phyloP scores from a whole-genome alignment of 2,329 filamentous ascomycete species.

The Clathrospora elynae region DNA sequence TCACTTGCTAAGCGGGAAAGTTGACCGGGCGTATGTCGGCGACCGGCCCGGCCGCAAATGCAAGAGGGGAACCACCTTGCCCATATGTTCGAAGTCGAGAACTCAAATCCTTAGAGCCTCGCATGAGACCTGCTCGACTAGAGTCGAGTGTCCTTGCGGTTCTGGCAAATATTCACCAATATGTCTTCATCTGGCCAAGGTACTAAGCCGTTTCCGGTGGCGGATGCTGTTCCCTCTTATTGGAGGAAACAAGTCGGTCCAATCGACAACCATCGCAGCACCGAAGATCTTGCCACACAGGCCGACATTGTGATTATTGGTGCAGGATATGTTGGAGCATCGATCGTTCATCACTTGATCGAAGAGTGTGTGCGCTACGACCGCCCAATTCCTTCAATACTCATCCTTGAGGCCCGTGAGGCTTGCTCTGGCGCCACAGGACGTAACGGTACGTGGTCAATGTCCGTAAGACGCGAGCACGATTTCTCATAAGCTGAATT shows the following conservation, averaged over 20 bases:
- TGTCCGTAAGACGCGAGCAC: background rate
- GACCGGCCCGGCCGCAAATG: background rate
- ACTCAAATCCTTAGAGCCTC: background rate
- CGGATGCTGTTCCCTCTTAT: slow-evolving; percentile 13
- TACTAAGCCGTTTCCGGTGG: slow-evolving; percentile 8
- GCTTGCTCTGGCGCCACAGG: slow-evolving; percentile 60
- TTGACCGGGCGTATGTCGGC: background rate
- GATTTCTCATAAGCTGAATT: background rate
- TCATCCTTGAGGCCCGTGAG: slow-evolving; percentile 56
- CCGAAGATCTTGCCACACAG: slow-evolving; percentile 4
- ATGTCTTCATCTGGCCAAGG: slow-evolving; percentile 1
- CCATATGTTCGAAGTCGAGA: background rate
- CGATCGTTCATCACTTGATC: slow-evolving; percentile 17
- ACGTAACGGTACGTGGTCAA: slow-evolving; percentile 54
- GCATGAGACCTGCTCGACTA: background rate
- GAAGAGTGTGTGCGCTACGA: slow-evolving; percentile 5
- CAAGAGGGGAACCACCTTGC: background rate
- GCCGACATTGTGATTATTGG: slow-evolving; percentile 19
- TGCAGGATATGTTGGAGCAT: slow-evolving; percentile 20
- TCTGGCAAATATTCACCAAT: background rate
- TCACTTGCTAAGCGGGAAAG: background rate
- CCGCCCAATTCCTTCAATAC: slow-evolving; percentile 14
- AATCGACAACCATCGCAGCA: slow-evolving; percentile 20
- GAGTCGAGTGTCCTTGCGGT: background rate
- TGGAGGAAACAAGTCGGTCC: slow-evolving; percentile 11